Base-by-base conservation (phyloP, 1,284 basidiomycete species). In the Pseudomicrostroma phylloplanum region DNA sequence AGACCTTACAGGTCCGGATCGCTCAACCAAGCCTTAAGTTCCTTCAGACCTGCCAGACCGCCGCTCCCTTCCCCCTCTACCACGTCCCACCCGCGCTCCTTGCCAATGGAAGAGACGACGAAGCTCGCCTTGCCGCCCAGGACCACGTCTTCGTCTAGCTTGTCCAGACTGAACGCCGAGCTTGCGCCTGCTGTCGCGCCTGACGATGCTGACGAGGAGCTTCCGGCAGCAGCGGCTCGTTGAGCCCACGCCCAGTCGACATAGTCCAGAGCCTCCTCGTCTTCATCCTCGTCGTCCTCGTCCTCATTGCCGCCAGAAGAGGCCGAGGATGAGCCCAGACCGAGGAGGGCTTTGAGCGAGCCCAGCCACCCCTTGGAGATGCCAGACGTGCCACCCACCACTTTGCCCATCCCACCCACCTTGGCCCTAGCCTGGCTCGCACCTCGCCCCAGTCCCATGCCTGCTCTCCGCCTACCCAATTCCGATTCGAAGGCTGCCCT, bases 391-490 rank as follows among this genome's bases (percentile, higher is more conserved):
- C 51, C 51, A 54, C 62, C 57, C 1, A 57, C 60, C 1, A 78
- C 73, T 53, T 72, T 67, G 41, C 62, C 66, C 65, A 78, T 64
- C 1, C 69, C 73, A 11, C 70, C 73, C 43, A 78, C 67, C 55
- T 69, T 72, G 57, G 76, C 70, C n/a, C 64, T 63, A 1, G 66
- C 62, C 41, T 56, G 51, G 0, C 55, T 21, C n/a, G 23, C 48
- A 36, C 65, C 60, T 13, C 64, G 53, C 2, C 67, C 67, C 25
- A 75, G 54, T 1, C 73, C 73, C 60, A 72, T 72, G 55, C 72
- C 70, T 0, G 70, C 63, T 0, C 76, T 58, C 2, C 74, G 57
- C 56, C 67, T 63, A 0, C 65, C 68, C 17, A 78, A 62, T 43
- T 76, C 73, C 1, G 56, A n/a, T 21, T 74, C 74, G 6, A 77